Percentiles rank a stretch among this genome's conserved stretches.
Evolutionary conservation across 192 early-diverging fungal species (phyloP).

Genomic region (Entomortierella chlamydospora): DNA sequence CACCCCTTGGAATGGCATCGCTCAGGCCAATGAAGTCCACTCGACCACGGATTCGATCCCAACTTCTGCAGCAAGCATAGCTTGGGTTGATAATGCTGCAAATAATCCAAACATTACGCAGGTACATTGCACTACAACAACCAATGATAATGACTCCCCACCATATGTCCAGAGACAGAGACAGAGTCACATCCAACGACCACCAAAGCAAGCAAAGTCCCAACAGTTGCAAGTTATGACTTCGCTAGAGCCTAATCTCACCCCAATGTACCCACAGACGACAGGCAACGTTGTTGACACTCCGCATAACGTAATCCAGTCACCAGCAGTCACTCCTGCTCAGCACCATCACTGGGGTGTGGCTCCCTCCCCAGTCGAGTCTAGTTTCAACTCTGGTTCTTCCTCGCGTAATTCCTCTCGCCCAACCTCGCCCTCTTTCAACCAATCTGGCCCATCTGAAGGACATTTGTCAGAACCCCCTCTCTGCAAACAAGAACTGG

Average conservation of each 20-base stretch:
- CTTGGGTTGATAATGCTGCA: conserved; percentile 17
- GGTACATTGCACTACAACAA: background rate
- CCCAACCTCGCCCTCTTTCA: conserved; percentile 25
- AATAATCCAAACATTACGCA: background rate
- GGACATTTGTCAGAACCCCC: conserved; percentile 16
- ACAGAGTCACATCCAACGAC: conserved; percentile 2
- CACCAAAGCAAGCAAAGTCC: background rate
- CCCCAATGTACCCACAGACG: conserved; percentile 8
- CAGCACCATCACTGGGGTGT: conserved; percentile 7
- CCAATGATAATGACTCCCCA: too few species aligned
- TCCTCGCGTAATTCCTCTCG: conserved; percentile 47
- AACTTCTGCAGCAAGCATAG: conserved; percentile 8
- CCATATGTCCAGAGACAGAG: background rate
- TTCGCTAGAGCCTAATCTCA: conserved; percentile 19
- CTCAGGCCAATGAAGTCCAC: background rate
- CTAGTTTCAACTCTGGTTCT: conserved; percentile 23
- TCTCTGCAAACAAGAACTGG: conserved; percentile 1
- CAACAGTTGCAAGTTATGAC: conserved; percentile 34
- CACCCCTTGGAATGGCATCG: background rate
- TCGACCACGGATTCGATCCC: conserved; percentile 9
- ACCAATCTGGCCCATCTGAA: conserved; percentile 1
- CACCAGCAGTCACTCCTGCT: background rate
- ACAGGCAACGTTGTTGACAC: background rate
- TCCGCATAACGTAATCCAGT: background rate
- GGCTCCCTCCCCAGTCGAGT: conserved; percentile 31